A percentile compares a stretch with the other conserved stretches of the same genome.
Conservation (phyloP, 129 eudicot species). For the Centaurea solstitialis region DNA sequence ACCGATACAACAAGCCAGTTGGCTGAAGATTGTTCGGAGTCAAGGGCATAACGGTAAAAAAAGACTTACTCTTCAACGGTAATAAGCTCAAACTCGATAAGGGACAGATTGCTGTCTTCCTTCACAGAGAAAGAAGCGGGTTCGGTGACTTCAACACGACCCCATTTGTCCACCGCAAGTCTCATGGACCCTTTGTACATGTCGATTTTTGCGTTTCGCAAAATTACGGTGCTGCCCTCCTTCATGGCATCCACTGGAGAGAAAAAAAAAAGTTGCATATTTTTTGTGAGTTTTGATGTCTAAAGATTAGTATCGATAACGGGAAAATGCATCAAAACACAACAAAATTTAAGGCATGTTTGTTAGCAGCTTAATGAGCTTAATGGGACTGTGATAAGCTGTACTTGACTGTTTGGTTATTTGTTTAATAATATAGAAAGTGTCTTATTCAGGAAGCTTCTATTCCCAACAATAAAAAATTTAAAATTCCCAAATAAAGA, state of each 20-base stretch:
- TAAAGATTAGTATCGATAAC: background rate
- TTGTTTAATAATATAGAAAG: no score
- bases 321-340: background rate
- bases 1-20: conserved; percentile 15
- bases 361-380: background rate
- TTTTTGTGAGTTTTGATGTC: conserved; percentile 8
- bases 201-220: conserved; percentile 65
- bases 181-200: conserved; percentile 75
- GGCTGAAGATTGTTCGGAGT: background rate
- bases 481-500: no score
- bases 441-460: no score
- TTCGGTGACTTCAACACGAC: conserved; percentile 54
- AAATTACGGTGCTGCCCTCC: conserved; percentile 52
- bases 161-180: conserved; percentile 81
- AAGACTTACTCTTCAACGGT: conserved; percentile 43
- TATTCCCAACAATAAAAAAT: no score
- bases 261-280: background rate
- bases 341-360: background rate
- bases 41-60: conserved; percentile 28
- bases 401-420: no score
- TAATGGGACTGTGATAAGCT: no score
- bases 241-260: conserved; percentile 61
- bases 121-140: conserved; percentile 55
- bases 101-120: conserved; percentile 65
- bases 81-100: conserved; percentile 65